phyloP scores from a whole-genome alignment of 192 early-diverging fungal genomes.

The Backusella luteola region DNA sequence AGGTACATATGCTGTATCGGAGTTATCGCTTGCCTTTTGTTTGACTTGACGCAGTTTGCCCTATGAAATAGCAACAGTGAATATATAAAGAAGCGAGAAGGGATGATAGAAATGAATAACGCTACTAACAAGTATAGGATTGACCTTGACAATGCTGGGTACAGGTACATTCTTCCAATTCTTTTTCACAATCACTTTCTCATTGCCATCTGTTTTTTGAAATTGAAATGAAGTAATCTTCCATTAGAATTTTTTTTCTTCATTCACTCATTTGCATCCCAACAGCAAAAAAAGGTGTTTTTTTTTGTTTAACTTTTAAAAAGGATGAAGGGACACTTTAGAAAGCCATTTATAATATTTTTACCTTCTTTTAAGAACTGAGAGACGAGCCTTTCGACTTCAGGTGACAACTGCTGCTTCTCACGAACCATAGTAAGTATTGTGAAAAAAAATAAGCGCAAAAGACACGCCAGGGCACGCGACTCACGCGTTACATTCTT shows the following conservation, averaged over 20 bases:
- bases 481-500: not conserved
- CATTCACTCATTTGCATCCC: slow-evolving; percentile 1
- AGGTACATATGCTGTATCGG: slow-evolving; percentile 10
- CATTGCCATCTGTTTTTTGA: not conserved
- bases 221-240: slow-evolving; percentile 11
- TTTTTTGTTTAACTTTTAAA: not conserved
- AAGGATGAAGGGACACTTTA: not conserved
- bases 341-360: not conserved
- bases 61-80: slow-evolving; percentile 3
- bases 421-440: slow-evolving; percentile 6
- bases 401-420: slow-evolving; percentile 11
- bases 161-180: slow-evolving; percentile 26
- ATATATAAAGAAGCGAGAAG: not conserved
- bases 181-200: not conserved
- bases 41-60: slow-evolving; percentile 16
- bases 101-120: not conserved
- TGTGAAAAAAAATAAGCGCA: slow-evolving; percentile 10
- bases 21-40: slow-evolving; percentile 11
- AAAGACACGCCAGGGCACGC: not conserved
- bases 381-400: slow-evolving; percentile 27
- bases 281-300: not conserved
- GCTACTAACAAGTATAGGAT: slow-evolving; percentile 32
- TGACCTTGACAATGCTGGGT: slow-evolving; percentile 11
- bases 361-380: slow-evolving; percentile 36
- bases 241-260: slow-evolving; percentile 16